Percentiles rank a stretch among this genome's conserved stretches.
Conservation (phyloP, 257 asterid species). For the Pogostemon cablin region DNA sequence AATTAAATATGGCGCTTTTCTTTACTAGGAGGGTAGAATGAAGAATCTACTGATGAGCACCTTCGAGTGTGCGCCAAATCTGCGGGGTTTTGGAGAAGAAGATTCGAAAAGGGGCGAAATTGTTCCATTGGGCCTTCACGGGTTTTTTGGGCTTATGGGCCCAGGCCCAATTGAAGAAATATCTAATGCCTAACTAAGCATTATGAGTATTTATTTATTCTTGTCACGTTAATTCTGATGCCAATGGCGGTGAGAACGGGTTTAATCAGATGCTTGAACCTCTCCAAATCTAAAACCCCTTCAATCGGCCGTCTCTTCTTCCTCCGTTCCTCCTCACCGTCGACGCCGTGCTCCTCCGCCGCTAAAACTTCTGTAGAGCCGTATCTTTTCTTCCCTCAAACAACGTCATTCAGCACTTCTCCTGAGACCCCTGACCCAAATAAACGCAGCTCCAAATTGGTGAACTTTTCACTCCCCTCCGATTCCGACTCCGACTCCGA, state of each 20-base stretch:
- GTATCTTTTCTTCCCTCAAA: conserved; percentile 8
- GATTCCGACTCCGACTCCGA: conserved; percentile 54
- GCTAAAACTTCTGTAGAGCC: background rate
- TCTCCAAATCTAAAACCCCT: conserved; percentile 31
- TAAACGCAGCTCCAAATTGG: conserved; percentile 66
- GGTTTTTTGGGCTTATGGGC: background rate
- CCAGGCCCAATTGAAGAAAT: background rate
- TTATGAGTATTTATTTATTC: too few species aligned
- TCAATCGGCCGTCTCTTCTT: conserved; percentile 29
- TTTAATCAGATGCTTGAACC: conserved; percentile 31
- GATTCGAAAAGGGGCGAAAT: background rate
- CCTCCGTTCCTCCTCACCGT: conserved; percentile 42
- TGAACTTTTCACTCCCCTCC: conserved; percentile 81
- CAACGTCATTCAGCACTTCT: conserved; percentile 38
- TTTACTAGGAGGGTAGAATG: background rate
- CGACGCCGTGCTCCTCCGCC: conserved; percentile 21
- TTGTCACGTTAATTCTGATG: background rate
- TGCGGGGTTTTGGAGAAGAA: background rate
- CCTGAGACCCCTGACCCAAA: conserved; percentile 36
- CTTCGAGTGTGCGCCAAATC: conserved; percentile 13
- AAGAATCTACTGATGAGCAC: conserved; percentile 1
- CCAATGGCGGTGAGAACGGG: conserved; percentile 40
- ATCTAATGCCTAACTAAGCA: too few species aligned
- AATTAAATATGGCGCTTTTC: background rate
- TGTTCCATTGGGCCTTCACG: background rate